Evolutionary conservation across 1,284 basidiomycete species (phyloP), one percentile per base, ranked within the genome.

Genomic region (Leccinum pachyderme): DNA sequence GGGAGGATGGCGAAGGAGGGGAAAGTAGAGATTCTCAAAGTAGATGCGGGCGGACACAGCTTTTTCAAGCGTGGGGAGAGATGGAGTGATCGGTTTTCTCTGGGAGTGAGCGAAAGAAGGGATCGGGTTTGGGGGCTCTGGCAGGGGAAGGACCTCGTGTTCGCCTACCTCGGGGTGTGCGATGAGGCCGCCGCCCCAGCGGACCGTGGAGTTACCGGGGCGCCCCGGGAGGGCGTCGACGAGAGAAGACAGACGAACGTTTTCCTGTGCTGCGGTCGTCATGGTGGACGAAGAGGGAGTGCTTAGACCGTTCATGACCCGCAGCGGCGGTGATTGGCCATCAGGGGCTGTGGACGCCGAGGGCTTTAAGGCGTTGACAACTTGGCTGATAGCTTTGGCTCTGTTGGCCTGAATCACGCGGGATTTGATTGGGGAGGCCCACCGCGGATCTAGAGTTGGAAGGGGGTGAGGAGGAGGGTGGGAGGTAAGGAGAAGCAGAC

Each of bases 1-100:
- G 63, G 89, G 84, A 57, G 91, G 81, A 66, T 93, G 86, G 69
- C 91, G 82, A 72, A 95, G 81, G 47, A 97, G 78, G n/a, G 90
- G 84, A 71, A 94, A 95, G 71, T 98, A 99, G 46, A 95, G 81
- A 65, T 95, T 96, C 78, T 99, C 95, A 73, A 98, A 97, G 80
- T 87, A 97, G 72, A 98, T 93, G 68, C 93, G 87, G 50, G 91
- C 86, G 11, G 94, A 89, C 47, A 95, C 93, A 52, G 94, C 92
- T 70, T 91, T 94, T 73, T 98, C 95, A 66, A 98, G 78, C 15
- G 96, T 98, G 46, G 87, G 81, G 49, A 98, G 79, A 49, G 93
- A 94, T 25, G 94, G 93, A 12, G 81, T 84, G 66, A 95, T 86
- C 51, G 76, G 74, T 66, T 78, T 82, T 63, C 73, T 75, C 53